Conservation (phyloP, 2,329 filamentous ascomycete genomes). For the Phaeosphaeria sp. region DNA sequence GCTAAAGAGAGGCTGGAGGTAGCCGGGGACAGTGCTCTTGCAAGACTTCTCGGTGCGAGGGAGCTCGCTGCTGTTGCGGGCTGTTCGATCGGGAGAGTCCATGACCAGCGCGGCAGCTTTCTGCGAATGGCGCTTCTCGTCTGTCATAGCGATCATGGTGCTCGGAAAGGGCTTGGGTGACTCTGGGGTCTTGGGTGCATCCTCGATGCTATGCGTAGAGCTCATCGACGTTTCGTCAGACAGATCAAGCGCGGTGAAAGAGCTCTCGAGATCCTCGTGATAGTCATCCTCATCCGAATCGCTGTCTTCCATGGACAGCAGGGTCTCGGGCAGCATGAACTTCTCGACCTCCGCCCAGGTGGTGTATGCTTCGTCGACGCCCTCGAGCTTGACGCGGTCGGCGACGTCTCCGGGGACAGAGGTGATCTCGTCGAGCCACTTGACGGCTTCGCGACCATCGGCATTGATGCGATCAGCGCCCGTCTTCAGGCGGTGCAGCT, state of each 20-base stretch:
- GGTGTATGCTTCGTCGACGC: constrained; percentile 54
- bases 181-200: constrained; percentile 46
- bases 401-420: constrained; percentile 47
- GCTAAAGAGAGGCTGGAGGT: constrained; percentile 57
- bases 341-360: constrained; percentile 59
- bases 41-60: constrained; percentile 28
- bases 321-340: constrained; percentile 55
- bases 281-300: constrained; percentile 47
- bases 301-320: constrained; percentile 56
- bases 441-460: constrained; percentile 56
- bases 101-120: constrained; percentile 13
- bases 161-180: constrained; percentile 49
- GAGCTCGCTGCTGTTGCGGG: constrained; percentile 38
- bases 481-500: constrained; percentile 53
- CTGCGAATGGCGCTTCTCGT: constrained; percentile 34
- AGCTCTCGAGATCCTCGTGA: constrained; percentile 47
- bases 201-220: constrained; percentile 51
- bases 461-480: constrained; percentile 50
- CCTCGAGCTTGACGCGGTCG: constrained; percentile 54
- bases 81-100: constrained; percentile 34
- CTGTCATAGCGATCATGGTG: constrained; percentile 22
- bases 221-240: constrained; percentile 51
- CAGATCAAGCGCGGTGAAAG: constrained; percentile 44
- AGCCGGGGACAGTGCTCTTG: constrained; percentile 45
- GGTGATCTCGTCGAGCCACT: constrained; percentile 61